phyloP scores from a whole-genome alignment of 2,329 filamentous ascomycete genomes.

The Exophiala aquamarina region DNA sequence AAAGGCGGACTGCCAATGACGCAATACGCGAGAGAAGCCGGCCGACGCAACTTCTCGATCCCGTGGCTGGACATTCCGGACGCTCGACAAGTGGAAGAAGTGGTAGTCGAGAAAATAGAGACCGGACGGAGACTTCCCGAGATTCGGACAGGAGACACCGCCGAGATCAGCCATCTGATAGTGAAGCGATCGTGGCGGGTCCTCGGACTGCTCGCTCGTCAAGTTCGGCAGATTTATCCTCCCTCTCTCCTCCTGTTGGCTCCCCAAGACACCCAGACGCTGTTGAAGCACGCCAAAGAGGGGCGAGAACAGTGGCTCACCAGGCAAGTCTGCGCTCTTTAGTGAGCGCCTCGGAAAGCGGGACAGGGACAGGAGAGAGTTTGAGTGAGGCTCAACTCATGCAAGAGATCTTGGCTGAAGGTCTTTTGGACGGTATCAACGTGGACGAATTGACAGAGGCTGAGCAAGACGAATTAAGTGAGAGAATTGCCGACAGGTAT shows the following conservation, averaged over 20 bases:
- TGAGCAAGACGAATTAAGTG: slow-evolving; percentile 86
- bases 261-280: slow-evolving; percentile 29
- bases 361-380: slow-evolving; percentile 56
- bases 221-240: slow-evolving; percentile 16
- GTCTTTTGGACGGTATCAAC: slow-evolving; percentile 82
- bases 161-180: slow-evolving; percentile 5
- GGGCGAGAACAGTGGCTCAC: slow-evolving; percentile 71
- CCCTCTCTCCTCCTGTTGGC: slow-evolving; percentile 16
- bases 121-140: slow-evolving; percentile 32
- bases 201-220: slow-evolving; percentile 25
- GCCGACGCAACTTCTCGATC: slow-evolving; percentile 30
- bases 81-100: slow-evolving; percentile 22
- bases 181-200: slow-evolving; percentile 18
- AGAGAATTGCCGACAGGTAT: slow-evolving; percentile 87
- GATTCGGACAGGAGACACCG: slow-evolving; percentile 12
- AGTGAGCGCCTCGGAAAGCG: slow-evolving; percentile 69
- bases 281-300: slow-evolving; percentile 33
- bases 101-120: slow-evolving; percentile 42
- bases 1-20: slow-evolving; percentile 68
- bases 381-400: slow-evolving; percentile 84
- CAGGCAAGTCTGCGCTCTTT: slow-evolving; percentile 85
- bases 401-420: slow-evolving; percentile 83
- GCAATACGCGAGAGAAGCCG: slow-evolving; percentile 66
- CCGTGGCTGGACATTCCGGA: slow-evolving; percentile 18
- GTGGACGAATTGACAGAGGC: slow-evolving; percentile 79